These are phyloP conservation scores for Canavalia ensiformis DNA, from an alignment of 306 rosid species.

Conservation along the genomic window DNA sequence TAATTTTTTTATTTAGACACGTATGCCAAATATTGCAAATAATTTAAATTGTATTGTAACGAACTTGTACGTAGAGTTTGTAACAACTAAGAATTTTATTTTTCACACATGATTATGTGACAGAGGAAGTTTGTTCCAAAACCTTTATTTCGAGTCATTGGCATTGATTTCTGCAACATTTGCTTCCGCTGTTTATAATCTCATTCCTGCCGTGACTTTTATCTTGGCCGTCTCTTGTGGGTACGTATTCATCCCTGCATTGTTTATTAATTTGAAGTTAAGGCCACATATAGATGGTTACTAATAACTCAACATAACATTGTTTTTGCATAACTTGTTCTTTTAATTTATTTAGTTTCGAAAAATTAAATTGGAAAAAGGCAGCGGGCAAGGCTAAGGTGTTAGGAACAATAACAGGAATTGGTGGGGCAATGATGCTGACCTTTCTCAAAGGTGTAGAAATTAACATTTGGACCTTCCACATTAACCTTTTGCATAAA, in stretches of 20 bases:
- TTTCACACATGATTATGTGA: background rate
- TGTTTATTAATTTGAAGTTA: background rate
- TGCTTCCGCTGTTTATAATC: conserved; percentile 53
- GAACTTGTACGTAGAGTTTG: too few species aligned
- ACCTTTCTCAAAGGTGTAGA: conserved; percentile 56
- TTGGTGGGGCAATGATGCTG: conserved; percentile 56
- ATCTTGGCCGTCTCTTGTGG: conserved; percentile 51
- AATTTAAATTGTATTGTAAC: background rate
- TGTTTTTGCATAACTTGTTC: background rate
- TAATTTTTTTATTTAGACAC: background rate
- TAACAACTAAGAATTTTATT: background rate
- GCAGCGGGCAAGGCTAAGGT: conserved; percentile 54
- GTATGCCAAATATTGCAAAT: background rate
- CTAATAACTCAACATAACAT: background rate
- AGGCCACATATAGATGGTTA: background rate
- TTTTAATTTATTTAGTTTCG: conserved; percentile 7
- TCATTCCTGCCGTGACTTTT: conserved; percentile 57
- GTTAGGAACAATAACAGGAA: conserved; percentile 52
- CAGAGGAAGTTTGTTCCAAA: conserved; percentile 60
- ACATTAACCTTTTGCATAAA: conserved; percentile 54
- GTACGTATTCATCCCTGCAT: background rate
- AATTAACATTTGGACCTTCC: conserved; percentile 49
- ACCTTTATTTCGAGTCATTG: conserved; percentile 49
- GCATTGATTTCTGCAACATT: conserved; percentile 56
- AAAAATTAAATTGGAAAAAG: conserved; percentile 38